These are phyloP conservation scores for Thamnidium elegans DNA, from an alignment of 192 early-diverging fungal genomes.

Conservation along the genomic window DNA sequence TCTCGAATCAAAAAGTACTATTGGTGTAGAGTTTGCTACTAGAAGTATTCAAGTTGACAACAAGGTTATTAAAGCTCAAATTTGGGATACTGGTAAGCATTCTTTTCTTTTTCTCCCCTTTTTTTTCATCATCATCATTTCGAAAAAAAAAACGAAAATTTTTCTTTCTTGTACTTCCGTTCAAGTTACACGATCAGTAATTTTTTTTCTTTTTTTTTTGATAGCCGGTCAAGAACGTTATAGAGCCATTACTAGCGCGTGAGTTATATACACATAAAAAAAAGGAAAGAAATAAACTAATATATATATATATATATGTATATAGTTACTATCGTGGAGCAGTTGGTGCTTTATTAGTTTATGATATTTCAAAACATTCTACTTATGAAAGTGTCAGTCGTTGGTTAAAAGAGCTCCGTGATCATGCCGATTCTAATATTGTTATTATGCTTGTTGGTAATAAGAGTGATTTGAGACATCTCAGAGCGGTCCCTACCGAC, in stretches of 20 bases:
- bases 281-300: not conserved
- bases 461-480: constrained; percentile 97
- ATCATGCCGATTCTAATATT: constrained; percentile 97
- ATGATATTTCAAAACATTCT: constrained; percentile 95
- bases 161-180: not conserved
- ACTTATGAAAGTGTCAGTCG: constrained; percentile 96
- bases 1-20: constrained; percentile 97
- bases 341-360: constrained; percentile 94
- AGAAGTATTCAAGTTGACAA: constrained; percentile 93
- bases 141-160: no score
- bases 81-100: constrained; percentile 94
- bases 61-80: constrained; percentile 98
- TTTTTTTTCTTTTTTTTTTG: constrained; percentile 15
- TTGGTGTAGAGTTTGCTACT: constrained; percentile 98
- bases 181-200: not conserved
- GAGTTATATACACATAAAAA: constrained; percentile 3
- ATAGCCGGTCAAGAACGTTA: constrained; percentile 73
- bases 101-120: no score
- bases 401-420: constrained; percentile 98
- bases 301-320: not conserved
- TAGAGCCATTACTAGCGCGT: constrained; percentile 78
- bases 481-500: constrained; percentile 94
- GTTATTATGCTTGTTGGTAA: constrained; percentile 99
- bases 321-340: constrained; percentile 95
- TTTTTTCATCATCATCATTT: no score